These are phyloP conservation scores for Sclerotinia nivalis DNA, from an alignment of 2,329 filamentous ascomycete genomes.

Conservation along the genomic window DNA sequence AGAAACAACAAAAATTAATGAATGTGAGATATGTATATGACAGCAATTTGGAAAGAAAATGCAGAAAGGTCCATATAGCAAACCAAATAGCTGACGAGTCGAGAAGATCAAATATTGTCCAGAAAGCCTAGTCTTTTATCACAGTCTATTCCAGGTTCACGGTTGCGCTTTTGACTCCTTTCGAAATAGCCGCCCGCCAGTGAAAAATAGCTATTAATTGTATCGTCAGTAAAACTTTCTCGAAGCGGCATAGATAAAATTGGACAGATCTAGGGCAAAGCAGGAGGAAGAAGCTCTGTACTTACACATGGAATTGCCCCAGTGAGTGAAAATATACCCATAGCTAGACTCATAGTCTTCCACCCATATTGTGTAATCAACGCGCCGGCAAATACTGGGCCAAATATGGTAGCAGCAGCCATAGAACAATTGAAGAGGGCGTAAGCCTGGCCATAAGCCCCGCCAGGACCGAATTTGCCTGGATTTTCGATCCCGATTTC, in stretches of 20 bases:
- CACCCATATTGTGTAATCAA: slow-evolving; percentile 50
- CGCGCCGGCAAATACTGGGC: slow-evolving; percentile 53
- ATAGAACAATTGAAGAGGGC: slow-evolving; percentile 55
- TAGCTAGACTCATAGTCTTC: slow-evolving; percentile 52
- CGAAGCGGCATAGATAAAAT: neutral
- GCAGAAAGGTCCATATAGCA: neutral
- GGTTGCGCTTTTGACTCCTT: neutral
- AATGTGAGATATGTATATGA: neutral
- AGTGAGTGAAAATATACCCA: slow-evolving; percentile 44
- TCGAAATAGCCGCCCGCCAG: slow-evolving; percentile 29
- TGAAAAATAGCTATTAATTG: slow-evolving; percentile 11
- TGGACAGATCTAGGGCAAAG: neutral
- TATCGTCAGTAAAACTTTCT: neutral
- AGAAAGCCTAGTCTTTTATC: neutral
- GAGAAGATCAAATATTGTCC: neutral
- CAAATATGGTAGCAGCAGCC: slow-evolving; percentile 51
- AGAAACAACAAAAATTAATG: neutral
- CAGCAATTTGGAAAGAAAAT: neutral
- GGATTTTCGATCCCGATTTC: slow-evolving; percentile 53
- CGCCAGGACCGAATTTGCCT: slow-evolving; percentile 53
- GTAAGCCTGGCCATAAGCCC: slow-evolving; percentile 60
- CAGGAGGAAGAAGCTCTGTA: slow-evolving; percentile 42
- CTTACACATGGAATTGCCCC: slow-evolving; percentile 66
- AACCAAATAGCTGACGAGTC: neutral
- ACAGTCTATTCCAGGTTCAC: neutral